Evolutionary conservation across 108 stramenopile genomes (phyloP), one percentile per base, ranked within the genome.

Genomic region (Aureococcus anophagefferens): DNA sequence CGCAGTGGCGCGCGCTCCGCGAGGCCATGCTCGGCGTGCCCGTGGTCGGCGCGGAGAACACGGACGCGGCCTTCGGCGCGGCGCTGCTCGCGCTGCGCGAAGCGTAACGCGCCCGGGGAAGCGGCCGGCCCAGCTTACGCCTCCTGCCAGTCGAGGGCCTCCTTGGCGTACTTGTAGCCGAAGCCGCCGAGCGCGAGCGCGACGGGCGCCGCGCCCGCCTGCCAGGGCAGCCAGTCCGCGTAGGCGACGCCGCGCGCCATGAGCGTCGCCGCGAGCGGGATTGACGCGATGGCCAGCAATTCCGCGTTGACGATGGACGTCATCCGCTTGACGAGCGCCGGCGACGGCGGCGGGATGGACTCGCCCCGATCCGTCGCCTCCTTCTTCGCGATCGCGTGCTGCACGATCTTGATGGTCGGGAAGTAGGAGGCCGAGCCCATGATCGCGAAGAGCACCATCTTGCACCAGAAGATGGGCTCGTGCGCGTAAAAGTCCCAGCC

Each of bases 61-160:
- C 90, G 1, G 94, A 95, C 77, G 90, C 92, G 0, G 88, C 89
- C 59, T 95, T 81, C 74, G 94, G 94, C 28, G 91, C 90, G n/a
- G 94, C 94, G 0, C 65, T 95, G 34, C 80, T 95, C 30, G 92
- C 92, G 3, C 51, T 59, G 21, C 51, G 51, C 37, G 4, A 40
- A 4, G 37, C 37, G n/a, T n/a, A n/a, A n/a, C n/a, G n/a, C n/a
- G n/a, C n/a, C n/a, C n/a, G n/a, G n/a, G n/a, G n/a, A n/a, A n/a
- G n/a, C n/a, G n/a, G n/a, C n/a, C n/a, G n/a, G n/a, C n/a, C n/a
- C n/a, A n/a, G n/a, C n/a, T n/a, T n/a, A n/a, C n/a, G n/a, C n/a
- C n/a, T n/a, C n/a, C n/a, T n/a, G n/a, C 74, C 79, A 92, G 29
- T 78, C 72, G 29, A 89, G 72, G 17, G 91, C 91, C 73, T 92